phyloP scores from a whole-genome alignment of 1,284 basidiomycete species.

The Ustilago xerochloae region DNA sequence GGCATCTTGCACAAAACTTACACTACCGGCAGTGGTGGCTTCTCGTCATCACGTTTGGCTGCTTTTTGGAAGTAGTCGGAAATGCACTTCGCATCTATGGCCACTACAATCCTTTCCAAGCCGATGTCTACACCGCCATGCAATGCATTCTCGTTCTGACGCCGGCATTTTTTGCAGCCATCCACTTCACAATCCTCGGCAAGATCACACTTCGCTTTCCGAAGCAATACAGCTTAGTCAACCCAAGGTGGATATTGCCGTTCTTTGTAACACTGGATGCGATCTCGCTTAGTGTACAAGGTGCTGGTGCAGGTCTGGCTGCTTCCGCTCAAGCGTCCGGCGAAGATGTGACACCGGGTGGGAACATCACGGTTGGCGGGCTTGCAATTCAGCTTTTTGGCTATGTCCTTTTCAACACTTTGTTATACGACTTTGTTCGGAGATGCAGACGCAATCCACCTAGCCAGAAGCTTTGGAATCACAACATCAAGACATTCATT shows the following conservation, averaged over 20 bases:
- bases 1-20: constrained; percentile 10
- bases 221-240: constrained; percentile 18
- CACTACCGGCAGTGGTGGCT: constrained; percentile 39
- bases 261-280: constrained; percentile 54
- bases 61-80: constrained; percentile 26
- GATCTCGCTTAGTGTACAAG: constrained; percentile 42
- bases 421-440: constrained; percentile 29
- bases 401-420: constrained; percentile 25
- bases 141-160: constrained; percentile 49
- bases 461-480: constrained; percentile 5
- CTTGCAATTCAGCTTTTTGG: constrained; percentile 44
- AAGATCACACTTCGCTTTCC: constrained; percentile 35
- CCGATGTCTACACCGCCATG: constrained; percentile 48
- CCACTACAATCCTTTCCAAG: constrained; percentile 19
- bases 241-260: constrained; percentile 42
- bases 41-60: constrained; percentile 26
- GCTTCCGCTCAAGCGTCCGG: constrained; percentile 29
- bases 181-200: constrained; percentile 44
- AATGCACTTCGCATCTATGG: constrained; percentile 37
- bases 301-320: constrained; percentile 36
- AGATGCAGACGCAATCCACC: neutral
- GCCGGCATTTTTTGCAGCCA: constrained; percentile 51
- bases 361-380: constrained; percentile 40
- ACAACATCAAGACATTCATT: constrained; percentile 22
- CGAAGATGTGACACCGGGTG: constrained; percentile 16